phyloP scores from a whole-genome alignment of 805 yeast species.

The Metschnikowia picachoensis region DNA sequence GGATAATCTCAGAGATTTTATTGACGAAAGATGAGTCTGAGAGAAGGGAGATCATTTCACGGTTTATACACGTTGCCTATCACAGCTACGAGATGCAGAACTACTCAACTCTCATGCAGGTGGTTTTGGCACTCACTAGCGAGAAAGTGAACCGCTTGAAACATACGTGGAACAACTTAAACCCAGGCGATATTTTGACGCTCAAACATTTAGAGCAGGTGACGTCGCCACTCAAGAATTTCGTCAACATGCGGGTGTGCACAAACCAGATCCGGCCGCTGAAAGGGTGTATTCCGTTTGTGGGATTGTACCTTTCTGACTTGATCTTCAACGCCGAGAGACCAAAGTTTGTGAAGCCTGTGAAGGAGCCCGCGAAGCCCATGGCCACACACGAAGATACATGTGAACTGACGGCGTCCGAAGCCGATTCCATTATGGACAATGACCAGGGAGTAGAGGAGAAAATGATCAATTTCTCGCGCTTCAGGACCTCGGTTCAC shows the following conservation, averaged over 20 bases:
- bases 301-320: slow-evolving; percentile 82
- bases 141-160: slow-evolving; percentile 54
- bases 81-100: slow-evolving; percentile 72
- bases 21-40: slow-evolving; percentile 59
- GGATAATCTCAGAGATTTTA: slow-evolving; percentile 87
- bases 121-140: slow-evolving; percentile 75
- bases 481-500: slow-evolving; percentile 70
- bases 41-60: slow-evolving; percentile 67
- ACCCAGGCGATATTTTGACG: slow-evolving; percentile 66
- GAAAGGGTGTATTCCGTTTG: slow-evolving; percentile 84
- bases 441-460: slow-evolving; percentile 18
- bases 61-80: slow-evolving; percentile 83
- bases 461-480: slow-evolving; percentile 66
- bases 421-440: slow-evolving; percentile 13
- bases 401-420: slow-evolving; percentile 8
- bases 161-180: slow-evolving; percentile 70
- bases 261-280: slow-evolving; percentile 58
- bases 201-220: slow-evolving; percentile 67
- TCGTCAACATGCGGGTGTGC: slow-evolving; percentile 59
- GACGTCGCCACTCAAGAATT: slow-evolving; percentile 73
- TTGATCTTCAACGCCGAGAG: slow-evolving; percentile 69
- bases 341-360: slow-evolving; percentile 42
- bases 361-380: slow-evolving; percentile 1
- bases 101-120: slow-evolving; percentile 83
- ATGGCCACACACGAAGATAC: slow-evolving; percentile 4